These are phyloP conservation scores for Phytophthora uliginosa DNA, from an alignment of 352 stramenopile genomes.

Conservation along the genomic window DNA sequence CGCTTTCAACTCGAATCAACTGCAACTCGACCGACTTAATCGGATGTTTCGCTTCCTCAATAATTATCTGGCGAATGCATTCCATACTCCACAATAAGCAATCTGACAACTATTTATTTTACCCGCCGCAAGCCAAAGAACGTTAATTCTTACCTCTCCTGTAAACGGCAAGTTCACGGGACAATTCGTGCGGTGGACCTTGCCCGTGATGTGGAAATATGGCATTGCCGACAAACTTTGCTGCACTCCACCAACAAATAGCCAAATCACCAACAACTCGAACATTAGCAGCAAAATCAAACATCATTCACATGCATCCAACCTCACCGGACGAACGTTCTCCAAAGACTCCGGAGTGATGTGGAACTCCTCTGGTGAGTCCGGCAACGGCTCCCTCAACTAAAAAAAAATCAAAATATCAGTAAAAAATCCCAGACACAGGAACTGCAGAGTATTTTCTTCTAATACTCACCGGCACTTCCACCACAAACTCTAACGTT, in stretches of 20 bases:
- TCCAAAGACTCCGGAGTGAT: slow-evolving; percentile 90
- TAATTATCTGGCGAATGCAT: slow-evolving; percentile 60
- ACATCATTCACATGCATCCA: not conserved
- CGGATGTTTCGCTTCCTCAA: slow-evolving; percentile 76
- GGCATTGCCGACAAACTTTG: slow-evolving; percentile 68
- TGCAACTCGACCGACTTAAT: slow-evolving; percentile 93
- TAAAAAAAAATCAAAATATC: slow-evolving; percentile 21
- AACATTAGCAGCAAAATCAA: slow-evolving; percentile 8
- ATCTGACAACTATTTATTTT: not conserved
- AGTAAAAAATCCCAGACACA: not conserved
- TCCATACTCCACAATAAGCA: slow-evolving; percentile 1
- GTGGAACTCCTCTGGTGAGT: slow-evolving; percentile 79
- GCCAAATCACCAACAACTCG: slow-evolving; percentile 4
- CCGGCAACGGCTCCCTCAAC: slow-evolving; percentile 64
- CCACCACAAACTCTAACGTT: slow-evolving; percentile 93
- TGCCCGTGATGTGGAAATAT: slow-evolving; percentile 85
- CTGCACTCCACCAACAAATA: slow-evolving; percentile 30
- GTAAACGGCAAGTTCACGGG: slow-evolving; percentile 92
- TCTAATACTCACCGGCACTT: slow-evolving; percentile 72
- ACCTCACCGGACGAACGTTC: slow-evolving; percentile 72
- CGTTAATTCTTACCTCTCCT: slow-evolving; percentile 66
- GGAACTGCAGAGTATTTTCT: not conserved
- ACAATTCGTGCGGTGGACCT: slow-evolving; percentile 91
- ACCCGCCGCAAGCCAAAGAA: slow-evolving; percentile 9
- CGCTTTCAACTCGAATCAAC: slow-evolving; percentile 92